These are phyloP conservation scores for Nasturtium officinale DNA, from an alignment of 345 rosid genomes.

Conservation along the genomic window DNA sequence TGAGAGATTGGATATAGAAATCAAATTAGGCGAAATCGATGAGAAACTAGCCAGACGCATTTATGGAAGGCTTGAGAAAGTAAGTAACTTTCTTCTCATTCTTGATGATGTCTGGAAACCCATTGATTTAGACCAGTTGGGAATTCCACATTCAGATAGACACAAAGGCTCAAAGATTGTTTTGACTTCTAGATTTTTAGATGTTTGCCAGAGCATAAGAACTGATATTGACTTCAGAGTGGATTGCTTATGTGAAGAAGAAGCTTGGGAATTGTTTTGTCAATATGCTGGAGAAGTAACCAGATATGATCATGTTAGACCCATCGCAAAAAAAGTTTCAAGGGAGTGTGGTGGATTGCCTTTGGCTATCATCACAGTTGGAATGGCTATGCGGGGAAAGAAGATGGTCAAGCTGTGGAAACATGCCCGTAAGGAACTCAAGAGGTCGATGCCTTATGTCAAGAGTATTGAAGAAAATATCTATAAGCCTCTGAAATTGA, in stretches of 20 bases:
- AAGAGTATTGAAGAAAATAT: constrained; percentile 46
- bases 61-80: constrained; percentile 17
- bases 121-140: constrained; percentile 39
- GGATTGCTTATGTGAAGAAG: constrained; percentile 34
- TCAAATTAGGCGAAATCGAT: constrained; percentile 20
- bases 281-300: constrained; percentile 36
- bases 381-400: constrained; percentile 48
- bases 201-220: constrained; percentile 40
- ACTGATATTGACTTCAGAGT: constrained; percentile 36
- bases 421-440: constrained; percentile 45
- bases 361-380: constrained; percentile 51
- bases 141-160: constrained; percentile 35
- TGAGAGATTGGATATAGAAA: constrained; percentile 28
- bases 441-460: constrained; percentile 39
- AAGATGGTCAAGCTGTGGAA: constrained; percentile 44
- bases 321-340: constrained; percentile 38
- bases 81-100: constrained; percentile 38
- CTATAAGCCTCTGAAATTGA: constrained; percentile 46
- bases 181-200: constrained; percentile 40
- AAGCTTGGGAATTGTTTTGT: constrained; percentile 45
- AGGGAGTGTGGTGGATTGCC: constrained; percentile 54
- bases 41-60: constrained; percentile 27
- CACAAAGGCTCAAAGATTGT: constrained; percentile 37
- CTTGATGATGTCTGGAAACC: constrained; percentile 47
- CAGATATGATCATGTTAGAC: constrained; percentile 37